A percentile compares a stretch with the other conserved stretches of the same genome.
Conservation (phyloP, 2,329 filamentous ascomycete species). For the Helotiales sp. region DNA sequence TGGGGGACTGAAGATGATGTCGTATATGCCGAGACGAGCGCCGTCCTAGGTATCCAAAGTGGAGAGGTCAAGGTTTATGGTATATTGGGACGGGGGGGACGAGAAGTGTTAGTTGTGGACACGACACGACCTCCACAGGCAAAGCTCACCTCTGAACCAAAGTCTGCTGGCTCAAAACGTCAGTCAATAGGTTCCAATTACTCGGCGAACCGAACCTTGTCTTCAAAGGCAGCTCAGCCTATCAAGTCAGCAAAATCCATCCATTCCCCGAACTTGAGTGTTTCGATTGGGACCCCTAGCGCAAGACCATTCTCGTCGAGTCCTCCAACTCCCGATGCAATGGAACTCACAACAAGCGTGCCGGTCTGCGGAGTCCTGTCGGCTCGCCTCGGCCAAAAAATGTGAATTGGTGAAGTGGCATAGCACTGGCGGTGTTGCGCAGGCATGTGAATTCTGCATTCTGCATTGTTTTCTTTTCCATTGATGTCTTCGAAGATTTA, state of each 20-base stretch:
- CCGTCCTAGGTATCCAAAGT: conserved; percentile 67
- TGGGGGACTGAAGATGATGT: conserved; percentile 66
- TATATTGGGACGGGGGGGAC: conserved; percentile 69
- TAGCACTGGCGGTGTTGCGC: too few relatives aligned
- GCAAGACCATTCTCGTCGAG: too few relatives aligned
- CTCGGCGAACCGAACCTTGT: too few relatives aligned
- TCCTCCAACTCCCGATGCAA: too few relatives aligned
- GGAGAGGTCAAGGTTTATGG: conserved; percentile 73
- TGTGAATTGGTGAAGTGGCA: conserved; percentile 24
- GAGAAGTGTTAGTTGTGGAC: conserved; percentile 71
- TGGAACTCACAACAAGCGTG: background rate
- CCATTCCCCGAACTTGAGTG: too few relatives aligned
- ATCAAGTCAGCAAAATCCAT: too few relatives aligned
- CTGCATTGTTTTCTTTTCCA: too few relatives aligned
- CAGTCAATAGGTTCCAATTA: too few relatives aligned
- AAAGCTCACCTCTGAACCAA: conserved; percentile 34
- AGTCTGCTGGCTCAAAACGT: conserved; percentile 4
- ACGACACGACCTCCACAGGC: conserved; percentile 43
- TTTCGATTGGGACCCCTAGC: too few relatives aligned
- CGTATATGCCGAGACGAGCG: conserved; percentile 49
- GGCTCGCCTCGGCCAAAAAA: conserved; percentile 27
- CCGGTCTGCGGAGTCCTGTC: conserved; percentile 17
- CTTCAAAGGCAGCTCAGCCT: too few relatives aligned
- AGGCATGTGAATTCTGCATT: too few relatives aligned
- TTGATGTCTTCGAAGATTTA: background rate